These are phyloP conservation scores for Allantophomopsis cytisporea DNA, from an alignment of 2,329 filamentous ascomycete species.

Conservation along the genomic window DNA sequence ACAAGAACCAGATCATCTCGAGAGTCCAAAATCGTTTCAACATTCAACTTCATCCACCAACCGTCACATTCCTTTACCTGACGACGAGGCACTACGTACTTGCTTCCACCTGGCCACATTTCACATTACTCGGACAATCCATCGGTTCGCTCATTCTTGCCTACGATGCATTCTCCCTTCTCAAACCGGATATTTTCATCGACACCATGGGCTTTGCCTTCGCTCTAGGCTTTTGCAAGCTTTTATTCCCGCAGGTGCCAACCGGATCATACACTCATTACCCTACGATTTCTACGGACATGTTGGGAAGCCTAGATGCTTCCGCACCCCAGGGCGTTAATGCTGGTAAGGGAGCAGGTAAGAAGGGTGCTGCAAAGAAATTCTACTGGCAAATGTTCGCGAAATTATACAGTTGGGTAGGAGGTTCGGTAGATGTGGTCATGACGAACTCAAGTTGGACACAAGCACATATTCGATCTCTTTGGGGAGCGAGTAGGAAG, in stretches of 20 bases:
- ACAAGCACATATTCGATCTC: constrained; percentile 61
- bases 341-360: constrained; percentile 65
- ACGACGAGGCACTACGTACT: constrained; percentile 79
- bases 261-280: constrained; percentile 96
- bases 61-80: constrained; percentile 80
- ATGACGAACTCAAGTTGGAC: constrained; percentile 99
- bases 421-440: constrained; percentile 75
- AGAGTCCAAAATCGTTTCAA: constrained; percentile 83
- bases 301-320: constrained; percentile 74
- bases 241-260: constrained; percentile 67
- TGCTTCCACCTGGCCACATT: constrained; percentile 75
- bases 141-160: constrained; percentile 77
- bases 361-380: constrained; percentile 58
- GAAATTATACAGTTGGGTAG: constrained; percentile 66
- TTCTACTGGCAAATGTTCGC: constrained; percentile 84
- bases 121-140: constrained; percentile 90
- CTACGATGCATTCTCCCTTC: constrained; percentile 83
- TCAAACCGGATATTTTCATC: constrained; percentile 87
- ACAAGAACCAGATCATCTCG: constrained; percentile 65
- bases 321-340: constrained; percentile 48
- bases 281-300: constrained; percentile 95
- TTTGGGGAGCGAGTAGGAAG: constrained; percentile 56
- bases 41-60: constrained; percentile 73
- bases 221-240: constrained; percentile 66
- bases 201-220: constrained; percentile 99